A percentile compares a stretch with the other conserved stretches of the same genome.
These are phyloP conservation scores for Zasmidium angulare DNA, from an alignment of 2,329 filamentous ascomycete genomes.

Conservation along the genomic window DNA sequence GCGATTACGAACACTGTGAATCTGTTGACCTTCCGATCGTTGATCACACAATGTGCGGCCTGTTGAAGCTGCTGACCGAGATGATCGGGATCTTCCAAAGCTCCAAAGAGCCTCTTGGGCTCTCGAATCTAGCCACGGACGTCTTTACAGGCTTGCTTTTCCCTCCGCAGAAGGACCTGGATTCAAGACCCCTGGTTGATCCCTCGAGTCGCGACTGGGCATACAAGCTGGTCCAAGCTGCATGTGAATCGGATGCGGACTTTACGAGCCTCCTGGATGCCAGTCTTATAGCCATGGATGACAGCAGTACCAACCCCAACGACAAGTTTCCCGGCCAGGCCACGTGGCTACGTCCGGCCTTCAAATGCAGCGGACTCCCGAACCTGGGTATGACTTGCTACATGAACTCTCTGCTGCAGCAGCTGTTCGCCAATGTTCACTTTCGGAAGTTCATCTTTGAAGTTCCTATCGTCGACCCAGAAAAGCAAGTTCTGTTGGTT, in stretches of 20 bases:
- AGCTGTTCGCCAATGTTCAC: slow-evolving; percentile 90
- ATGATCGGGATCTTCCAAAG: slow-evolving; percentile 31
- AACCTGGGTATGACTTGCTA: slow-evolving; percentile 98
- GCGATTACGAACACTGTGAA: slow-evolving; percentile 27
- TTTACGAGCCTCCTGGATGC: slow-evolving; percentile 16
- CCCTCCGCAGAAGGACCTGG: slow-evolving; percentile 8
- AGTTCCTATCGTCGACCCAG: slow-evolving; percentile 50
- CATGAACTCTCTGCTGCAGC: slow-evolving; percentile 88
- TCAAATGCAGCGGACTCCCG: slow-evolving; percentile 59
- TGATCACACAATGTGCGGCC: slow-evolving; percentile 28
- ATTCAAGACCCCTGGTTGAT: slow-evolving; percentile 18
- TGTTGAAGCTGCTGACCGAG: slow-evolving; percentile 42
- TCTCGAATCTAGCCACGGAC: slow-evolving; percentile 23
- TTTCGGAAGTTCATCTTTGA: slow-evolving; percentile 82
- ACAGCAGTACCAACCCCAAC: slow-evolving; percentile 4
- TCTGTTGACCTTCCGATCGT: slow-evolving; percentile 21
- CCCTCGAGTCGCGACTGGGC: slow-evolving; percentile 20
- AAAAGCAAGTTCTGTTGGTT: slow-evolving; percentile 66
- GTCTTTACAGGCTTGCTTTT: slow-evolving; percentile 31
- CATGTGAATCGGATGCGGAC: slow-evolving; percentile 20
- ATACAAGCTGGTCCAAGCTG: slow-evolving; percentile 25
- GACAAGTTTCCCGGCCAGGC: slow-evolving; percentile 21
- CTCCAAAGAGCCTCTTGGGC: slow-evolving; percentile 31
- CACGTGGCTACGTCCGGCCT: slow-evolving; percentile 46
- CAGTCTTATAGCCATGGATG: slow-evolving; percentile 13